Conservation (phyloP, 495 filamentous ascomycete genomes). For the Podospora tetraspora region DNA sequence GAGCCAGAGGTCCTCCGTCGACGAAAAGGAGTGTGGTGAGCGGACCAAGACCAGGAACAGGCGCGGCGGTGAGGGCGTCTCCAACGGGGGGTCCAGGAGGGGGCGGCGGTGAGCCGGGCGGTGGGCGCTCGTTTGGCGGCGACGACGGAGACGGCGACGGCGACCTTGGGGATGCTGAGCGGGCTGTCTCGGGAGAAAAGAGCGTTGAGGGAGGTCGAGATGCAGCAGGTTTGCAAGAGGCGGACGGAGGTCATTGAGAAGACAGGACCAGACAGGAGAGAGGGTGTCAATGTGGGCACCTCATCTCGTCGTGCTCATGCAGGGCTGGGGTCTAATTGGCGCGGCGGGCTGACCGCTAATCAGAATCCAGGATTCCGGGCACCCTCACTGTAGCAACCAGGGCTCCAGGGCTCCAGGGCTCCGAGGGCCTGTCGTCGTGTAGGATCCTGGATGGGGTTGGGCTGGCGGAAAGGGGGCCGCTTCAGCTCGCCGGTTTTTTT, state of each 20-base stretch:
- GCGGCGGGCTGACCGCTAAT: conserved; percentile 21
- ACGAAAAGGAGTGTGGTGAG: conserved; percentile 23
- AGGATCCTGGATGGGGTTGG: neutral
- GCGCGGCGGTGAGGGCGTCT: conserved; percentile 21
- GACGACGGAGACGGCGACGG: conserved; percentile 11
- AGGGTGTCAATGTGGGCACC: conserved; percentile 27
- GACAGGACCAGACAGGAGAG: too few species aligned
- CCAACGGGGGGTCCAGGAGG: conserved; percentile 11
- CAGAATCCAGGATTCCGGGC: conserved; percentile 1
- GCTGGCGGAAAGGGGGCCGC: neutral
- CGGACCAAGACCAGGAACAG: conserved; percentile 5
- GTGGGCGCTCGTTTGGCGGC: conserved; percentile 31
- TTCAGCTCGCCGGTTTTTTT: neutral
- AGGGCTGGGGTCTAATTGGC: conserved; percentile 27
- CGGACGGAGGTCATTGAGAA: conserved; percentile 35
- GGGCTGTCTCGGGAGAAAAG: conserved; percentile 33
- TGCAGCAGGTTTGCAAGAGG: conserved; percentile 30
- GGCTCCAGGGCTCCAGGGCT: conserved; percentile 2
- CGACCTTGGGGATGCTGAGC: conserved; percentile 30
- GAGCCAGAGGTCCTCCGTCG: conserved; percentile 23
- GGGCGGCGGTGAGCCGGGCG: conserved; percentile 10
- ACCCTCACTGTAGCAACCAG: conserved; percentile 9
- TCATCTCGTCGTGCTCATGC: conserved; percentile 32
- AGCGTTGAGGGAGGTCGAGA: conserved; percentile 33
- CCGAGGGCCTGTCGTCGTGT: neutral